phyloP scores from a whole-genome alignment of 2,329 filamentous ascomycete species.

The Lasiodiplodia citricola region DNA sequence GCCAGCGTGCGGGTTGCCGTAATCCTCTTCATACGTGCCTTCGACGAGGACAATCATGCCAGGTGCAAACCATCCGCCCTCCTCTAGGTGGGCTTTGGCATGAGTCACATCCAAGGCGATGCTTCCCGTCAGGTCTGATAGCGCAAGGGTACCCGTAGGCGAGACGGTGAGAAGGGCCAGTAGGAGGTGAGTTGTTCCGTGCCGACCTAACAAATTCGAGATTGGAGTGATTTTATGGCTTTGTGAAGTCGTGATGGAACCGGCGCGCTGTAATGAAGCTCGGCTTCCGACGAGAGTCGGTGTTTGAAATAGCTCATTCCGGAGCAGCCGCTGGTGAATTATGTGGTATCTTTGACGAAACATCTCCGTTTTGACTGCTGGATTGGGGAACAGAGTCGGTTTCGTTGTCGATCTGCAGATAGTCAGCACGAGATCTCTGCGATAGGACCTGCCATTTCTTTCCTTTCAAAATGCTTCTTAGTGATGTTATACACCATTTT shows the following conservation, averaged over 20 bases:
- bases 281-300: conserved; percentile 70
- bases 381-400: conserved; percentile 66
- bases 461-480: conserved; percentile 92
- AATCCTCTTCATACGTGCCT: conserved; percentile 95
- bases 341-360: conserved; percentile 93
- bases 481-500: conserved; percentile 74
- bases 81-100: conserved; percentile 79
- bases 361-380: conserved; percentile 80
- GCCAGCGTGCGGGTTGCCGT: conserved; percentile 69
- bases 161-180: conserved; percentile 81
- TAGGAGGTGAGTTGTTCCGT: conserved; percentile 82
- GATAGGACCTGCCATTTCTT: conserved; percentile 24
- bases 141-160: conserved; percentile 79
- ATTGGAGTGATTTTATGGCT: conserved; percentile 89
- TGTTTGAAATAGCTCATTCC: conserved; percentile 91
- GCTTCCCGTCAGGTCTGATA: conserved; percentile 87
- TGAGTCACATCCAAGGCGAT: conserved; percentile 83
- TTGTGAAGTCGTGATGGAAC: conserved; percentile 58
- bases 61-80: conserved; percentile 89
- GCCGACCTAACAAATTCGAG: conserved; percentile 74
- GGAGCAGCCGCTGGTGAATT: conserved; percentile 86
- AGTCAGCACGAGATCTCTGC: conserved; percentile 30
- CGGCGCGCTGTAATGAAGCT: conserved; percentile 61
- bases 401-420: conserved; percentile 44
- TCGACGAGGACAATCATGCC: conserved; percentile 97